A percentile compares a stretch with the other conserved stretches of the same genome.
Conservation (phyloP, 2,329 filamentous ascomycete species). For the Apiospora kogelbergensis region DNA sequence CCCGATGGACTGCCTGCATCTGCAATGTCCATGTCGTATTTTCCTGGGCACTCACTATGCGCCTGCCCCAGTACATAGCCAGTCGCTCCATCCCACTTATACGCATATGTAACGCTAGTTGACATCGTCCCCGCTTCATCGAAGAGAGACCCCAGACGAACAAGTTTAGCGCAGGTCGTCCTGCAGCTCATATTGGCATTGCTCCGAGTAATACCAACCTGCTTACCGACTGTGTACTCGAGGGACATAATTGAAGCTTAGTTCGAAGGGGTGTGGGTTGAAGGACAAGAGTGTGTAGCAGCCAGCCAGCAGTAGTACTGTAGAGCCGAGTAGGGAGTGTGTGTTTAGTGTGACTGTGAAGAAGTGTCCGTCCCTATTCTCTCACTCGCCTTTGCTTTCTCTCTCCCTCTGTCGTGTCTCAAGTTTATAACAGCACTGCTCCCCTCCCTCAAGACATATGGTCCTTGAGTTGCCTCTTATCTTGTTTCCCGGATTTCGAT, state of each 20-base stretch:
- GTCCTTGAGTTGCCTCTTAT: background rate
- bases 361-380: background rate
- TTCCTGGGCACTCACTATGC: background rate
- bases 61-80: background rate
- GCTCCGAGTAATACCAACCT: constrained; percentile 4
- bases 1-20: background rate
- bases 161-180: constrained; percentile 3
- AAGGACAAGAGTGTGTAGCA: background rate
- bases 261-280: background rate
- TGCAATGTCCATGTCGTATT: constrained; percentile 2
- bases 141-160: constrained; percentile 4
- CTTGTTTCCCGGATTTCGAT: background rate
- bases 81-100: background rate
- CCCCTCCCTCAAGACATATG: background rate
- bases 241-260: background rate
- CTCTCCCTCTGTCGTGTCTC: background rate
- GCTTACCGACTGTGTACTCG: constrained; percentile 5
- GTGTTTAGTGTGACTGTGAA: background rate
- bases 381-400: too few relatives aligned
- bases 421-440: background rate
- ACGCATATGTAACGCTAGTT: constrained; percentile 6
- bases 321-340: background rate
- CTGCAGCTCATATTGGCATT: constrained; percentile 6
- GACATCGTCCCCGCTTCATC: constrained; percentile 5
- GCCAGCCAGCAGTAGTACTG: too few relatives aligned